phyloP scores from a whole-genome alignment of 2,329 filamentous ascomycete genomes.

The Orbilia brochopaga region DNA sequence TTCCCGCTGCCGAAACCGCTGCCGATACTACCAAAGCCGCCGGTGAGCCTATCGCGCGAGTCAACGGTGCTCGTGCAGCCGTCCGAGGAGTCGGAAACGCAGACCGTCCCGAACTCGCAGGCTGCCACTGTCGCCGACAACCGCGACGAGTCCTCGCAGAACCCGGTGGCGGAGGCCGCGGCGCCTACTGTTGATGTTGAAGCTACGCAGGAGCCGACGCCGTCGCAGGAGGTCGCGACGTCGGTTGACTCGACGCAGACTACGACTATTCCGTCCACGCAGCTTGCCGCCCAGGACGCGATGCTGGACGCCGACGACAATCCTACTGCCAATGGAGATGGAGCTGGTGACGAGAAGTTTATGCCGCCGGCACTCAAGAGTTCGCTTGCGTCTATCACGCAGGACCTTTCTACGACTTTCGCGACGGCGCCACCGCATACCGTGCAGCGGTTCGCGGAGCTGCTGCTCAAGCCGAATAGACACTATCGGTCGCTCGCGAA shows the following conservation, averaged over 20 bases:
- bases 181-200: slow-evolving; percentile 34
- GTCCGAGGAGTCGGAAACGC: slow-evolving; percentile 17
- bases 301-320: neutral
- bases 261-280: slow-evolving; percentile 39
- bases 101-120: slow-evolving; percentile 4
- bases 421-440: slow-evolving; percentile 81
- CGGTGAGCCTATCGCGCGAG: slow-evolving; percentile 44
- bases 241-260: slow-evolving; percentile 23
- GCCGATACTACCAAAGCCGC: slow-evolving; percentile 38
- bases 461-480: slow-evolving; percentile 74
- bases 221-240: slow-evolving; percentile 8
- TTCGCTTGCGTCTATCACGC: slow-evolving; percentile 57
- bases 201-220: slow-evolving; percentile 34
- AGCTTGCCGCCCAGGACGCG: slow-evolving; percentile 12
- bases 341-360: slow-evolving; percentile 16
- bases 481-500: slow-evolving; percentile 83
- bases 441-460: slow-evolving; percentile 86
- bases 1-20: slow-evolving; percentile 45
- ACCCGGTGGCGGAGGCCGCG: neutral
- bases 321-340: slow-evolving; percentile 1
- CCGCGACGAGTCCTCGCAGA: slow-evolving; percentile 18
- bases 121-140: slow-evolving; percentile 16
- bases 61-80: slow-evolving; percentile 38
- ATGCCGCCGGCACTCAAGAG: slow-evolving; percentile 56
- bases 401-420: slow-evolving; percentile 72